These are phyloP conservation scores for Fusarium sp. DNA, from an alignment of 2,329 filamentous ascomycete genomes.

Conservation along the genomic window DNA sequence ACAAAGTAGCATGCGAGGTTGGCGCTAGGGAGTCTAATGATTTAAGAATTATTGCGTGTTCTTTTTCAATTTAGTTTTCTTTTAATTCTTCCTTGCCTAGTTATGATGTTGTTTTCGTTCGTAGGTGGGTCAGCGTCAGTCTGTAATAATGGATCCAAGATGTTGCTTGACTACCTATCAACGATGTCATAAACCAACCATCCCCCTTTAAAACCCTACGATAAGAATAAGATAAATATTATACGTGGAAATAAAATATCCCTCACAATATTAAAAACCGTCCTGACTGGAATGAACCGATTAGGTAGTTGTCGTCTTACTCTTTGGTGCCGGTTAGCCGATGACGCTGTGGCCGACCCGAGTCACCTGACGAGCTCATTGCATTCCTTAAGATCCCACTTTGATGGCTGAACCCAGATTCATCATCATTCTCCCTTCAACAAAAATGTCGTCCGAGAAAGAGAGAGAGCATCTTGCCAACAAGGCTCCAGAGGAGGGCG, in stretches of 20 bases:
- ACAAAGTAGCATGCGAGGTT: rapidly evolving
- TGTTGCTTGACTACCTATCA: not conserved
- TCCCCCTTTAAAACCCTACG: not conserved
- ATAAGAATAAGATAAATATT: not conserved
- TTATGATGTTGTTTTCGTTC: not conserved
- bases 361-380: not conserved
- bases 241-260: not conserved
- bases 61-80: too few species aligned
- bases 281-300: not conserved
- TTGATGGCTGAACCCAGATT: not conserved
- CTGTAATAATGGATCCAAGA: too few species aligned
- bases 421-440: not conserved
- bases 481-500: not conserved
- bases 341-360: slow-evolving; percentile 30
- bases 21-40: too few species aligned
- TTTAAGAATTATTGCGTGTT: too few species aligned
- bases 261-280: not conserved
- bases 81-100: too few species aligned
- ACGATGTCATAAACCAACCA: not conserved
- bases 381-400: slow-evolving; percentile 12
- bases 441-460: slow-evolving; percentile 23
- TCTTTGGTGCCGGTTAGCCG: slow-evolving; percentile 21
- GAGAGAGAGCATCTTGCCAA: slow-evolving; percentile 26
- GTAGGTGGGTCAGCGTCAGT: too few species aligned
- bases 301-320: slow-evolving; percentile 12